Conservation (phyloP, 2,329 filamentous ascomycete genomes). For the Thielaviopsis punctulata region DNA sequence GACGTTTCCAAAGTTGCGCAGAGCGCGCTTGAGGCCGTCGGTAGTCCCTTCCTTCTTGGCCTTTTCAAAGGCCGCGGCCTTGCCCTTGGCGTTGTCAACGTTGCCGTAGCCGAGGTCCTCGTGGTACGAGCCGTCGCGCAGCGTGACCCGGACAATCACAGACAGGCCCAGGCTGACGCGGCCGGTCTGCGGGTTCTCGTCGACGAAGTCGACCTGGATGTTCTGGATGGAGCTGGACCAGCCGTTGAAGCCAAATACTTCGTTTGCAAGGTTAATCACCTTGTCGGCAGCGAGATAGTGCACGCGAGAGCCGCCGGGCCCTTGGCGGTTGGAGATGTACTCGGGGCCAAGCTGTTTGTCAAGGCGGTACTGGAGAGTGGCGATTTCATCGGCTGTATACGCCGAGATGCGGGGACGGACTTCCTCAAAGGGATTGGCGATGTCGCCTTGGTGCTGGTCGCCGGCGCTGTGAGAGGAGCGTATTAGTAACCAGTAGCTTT, state of each 20-base stretch:
- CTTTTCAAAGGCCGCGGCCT: conserved; percentile 92
- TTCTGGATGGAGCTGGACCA: conserved; percentile 96
- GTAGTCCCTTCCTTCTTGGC: conserved; percentile 97
- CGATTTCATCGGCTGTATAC: conserved; percentile 82
- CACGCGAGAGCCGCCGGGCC: conserved; percentile 69
- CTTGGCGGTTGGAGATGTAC: conserved; percentile 76
- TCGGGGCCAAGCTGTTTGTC: conserved; percentile 92
- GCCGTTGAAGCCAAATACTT: conserved; percentile 92
- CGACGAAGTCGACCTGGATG: conserved; percentile 87
- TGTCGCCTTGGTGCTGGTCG: conserved; percentile 43
- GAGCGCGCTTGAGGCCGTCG: conserved; percentile 74
- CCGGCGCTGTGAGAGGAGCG: conserved; percentile 35
- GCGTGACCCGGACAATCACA: conserved; percentile 75
- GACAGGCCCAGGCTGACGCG: conserved; percentile 75
- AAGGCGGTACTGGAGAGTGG: conserved; percentile 67
- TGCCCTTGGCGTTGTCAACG: conserved; percentile 89
- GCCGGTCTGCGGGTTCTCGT: conserved; percentile 61
- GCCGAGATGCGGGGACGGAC: conserved; percentile 48
- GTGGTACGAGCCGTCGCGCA: conserved; percentile 89
- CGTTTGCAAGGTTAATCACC: conserved; percentile 84
- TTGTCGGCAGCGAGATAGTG: conserved; percentile 95
- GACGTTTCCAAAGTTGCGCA: conserved; percentile 89
- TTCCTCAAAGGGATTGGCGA: conserved; percentile 70
- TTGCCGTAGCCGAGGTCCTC: conserved; percentile 96
- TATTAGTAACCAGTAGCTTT: conserved; percentile 13